Evolutionary conservation across 176 grass and related monocot genomes (phyloP), one percentile per base, ranked within the genome.

Genomic region (Puccinellia tenuiflora): DNA sequence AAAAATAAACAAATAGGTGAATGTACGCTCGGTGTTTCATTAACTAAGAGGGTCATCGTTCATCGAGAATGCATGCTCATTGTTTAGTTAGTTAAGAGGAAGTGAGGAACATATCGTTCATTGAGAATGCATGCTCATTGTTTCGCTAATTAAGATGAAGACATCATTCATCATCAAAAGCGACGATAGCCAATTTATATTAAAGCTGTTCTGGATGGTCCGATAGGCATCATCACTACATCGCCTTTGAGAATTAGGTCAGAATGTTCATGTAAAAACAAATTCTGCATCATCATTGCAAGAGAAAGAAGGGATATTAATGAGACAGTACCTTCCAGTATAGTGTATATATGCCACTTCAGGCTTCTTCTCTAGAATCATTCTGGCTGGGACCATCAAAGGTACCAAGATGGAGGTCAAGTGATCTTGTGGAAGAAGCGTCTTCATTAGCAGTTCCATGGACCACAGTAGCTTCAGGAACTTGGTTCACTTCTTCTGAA

Each of bases 401-500:
- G 38, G 13, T n/a, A 35, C 12, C 35, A 20, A 26, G 47, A 66
- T 11, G 9, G 24, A n/a, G 13, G 20, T 51, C 79, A 68, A 37
- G 7, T 24, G 15, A 13, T 7, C n/a, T 28, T 26, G 63, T 40
- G 46, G 21, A 31, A 81, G 47, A 55, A 81, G 12, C 10, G 8
- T 47, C 35, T 28, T 67, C 26, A 25, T 16, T 26, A 29, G 31
- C 34, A 59, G 38, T 30, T 79, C 53, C 57, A 68, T 80, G 67
- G 46, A 62, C 34, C 25, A 55, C 25, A 42, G 33, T 2, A 34
- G 4, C 65, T 33, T 46, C 9, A 64, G 57, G 10, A 75, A 18
- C 31, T 43, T 83, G 73, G 59, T 59, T 83, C 39, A 43, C 40
- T 83, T n/a, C 31, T 83, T 78, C 31, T 31, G 47, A 69, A 22